Percentiles rank a stretch among this genome's conserved stretches.
phyloP scores from a whole-genome alignment of 495 filamentous ascomycete genomes.

The Trichoderma parareesei region DNA sequence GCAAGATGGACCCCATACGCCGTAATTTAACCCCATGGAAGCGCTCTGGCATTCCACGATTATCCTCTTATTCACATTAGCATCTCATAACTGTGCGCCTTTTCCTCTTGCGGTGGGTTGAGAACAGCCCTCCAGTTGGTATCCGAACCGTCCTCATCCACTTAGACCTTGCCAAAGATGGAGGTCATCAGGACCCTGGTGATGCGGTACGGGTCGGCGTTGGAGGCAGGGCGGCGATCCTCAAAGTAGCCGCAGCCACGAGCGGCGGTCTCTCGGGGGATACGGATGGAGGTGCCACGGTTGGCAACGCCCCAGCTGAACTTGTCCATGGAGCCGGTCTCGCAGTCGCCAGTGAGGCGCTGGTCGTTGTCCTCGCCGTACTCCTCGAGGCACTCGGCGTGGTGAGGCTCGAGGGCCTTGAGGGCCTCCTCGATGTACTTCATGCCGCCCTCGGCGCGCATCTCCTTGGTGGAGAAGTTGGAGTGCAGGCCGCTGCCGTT shows the following conservation, averaged over 20 bases:
- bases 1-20: too few species aligned
- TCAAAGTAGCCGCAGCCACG: slow-evolving; percentile 98
- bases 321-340: slow-evolving; percentile 88
- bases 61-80: too few species aligned
- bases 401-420: slow-evolving; percentile 70
- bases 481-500: slow-evolving; percentile 96
- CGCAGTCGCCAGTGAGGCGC: slow-evolving; percentile 91
- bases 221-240: slow-evolving; percentile 89
- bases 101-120: too few species aligned
- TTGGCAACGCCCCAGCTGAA: slow-evolving; percentile 96
- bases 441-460: slow-evolving; percentile 89
- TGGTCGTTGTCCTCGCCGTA: slow-evolving; percentile 45
- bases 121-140: too few species aligned
- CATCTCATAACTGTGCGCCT: too few species aligned
- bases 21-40: too few species aligned
- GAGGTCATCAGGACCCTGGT: slow-evolving; percentile 89
- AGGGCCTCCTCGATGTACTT: slow-evolving; percentile 72
- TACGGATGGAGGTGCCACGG: slow-evolving; percentile 88
- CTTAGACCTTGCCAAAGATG: slow-evolving; percentile 20
- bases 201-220: slow-evolving; percentile 95
- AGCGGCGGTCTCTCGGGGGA: slow-evolving; percentile 80
- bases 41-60: too few species aligned
- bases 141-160: too few species aligned
- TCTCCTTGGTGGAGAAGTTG: slow-evolving; percentile 82
- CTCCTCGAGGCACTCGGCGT: slow-evolving; percentile 91